Conservation (phyloP, 441 rosid species). For the Rhodomyrtus psidioides region DNA sequence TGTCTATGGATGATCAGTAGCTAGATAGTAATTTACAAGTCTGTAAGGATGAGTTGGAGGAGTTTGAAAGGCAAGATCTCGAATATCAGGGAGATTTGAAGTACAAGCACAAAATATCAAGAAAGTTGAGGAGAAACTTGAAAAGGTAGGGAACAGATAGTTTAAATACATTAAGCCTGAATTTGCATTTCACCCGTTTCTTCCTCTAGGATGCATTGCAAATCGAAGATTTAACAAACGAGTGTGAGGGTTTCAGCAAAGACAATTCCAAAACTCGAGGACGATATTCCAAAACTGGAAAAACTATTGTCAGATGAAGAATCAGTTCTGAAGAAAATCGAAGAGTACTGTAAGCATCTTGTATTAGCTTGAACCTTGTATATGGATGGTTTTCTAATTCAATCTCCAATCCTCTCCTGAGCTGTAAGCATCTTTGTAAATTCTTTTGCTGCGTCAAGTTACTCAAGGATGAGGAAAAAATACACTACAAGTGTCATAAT, state of each 20-base stretch:
- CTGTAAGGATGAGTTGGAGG: constrained; percentile 84
- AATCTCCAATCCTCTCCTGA: no score
- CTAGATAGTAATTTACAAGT: constrained; percentile 55
- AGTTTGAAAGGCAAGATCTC: constrained; percentile 91
- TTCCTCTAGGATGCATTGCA: constrained; percentile 58
- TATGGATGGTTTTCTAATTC: no score
- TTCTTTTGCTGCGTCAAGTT: no score
- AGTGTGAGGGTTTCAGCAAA: constrained; percentile 16
- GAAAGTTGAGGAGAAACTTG: constrained; percentile 79
- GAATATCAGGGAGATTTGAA: constrained; percentile 80
- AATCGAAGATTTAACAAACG: constrained; percentile 55
- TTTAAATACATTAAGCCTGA: constrained; percentile 7
- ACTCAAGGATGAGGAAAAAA: no score
- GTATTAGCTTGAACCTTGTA: no score
- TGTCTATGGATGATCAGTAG: constrained; percentile 36
- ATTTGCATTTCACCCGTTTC: constrained; percentile 14
- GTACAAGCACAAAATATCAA: constrained; percentile 91
- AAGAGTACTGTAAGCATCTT: no score
- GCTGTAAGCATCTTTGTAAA: no score
- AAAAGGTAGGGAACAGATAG: constrained; percentile 42
- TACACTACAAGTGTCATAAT: no score
- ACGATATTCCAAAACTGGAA: no score
- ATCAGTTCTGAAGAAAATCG: no score
- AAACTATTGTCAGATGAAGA: no score
- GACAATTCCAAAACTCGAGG: no score